Conservation (phyloP, 345 rosid genomes). For the Acer negundo region DNA sequence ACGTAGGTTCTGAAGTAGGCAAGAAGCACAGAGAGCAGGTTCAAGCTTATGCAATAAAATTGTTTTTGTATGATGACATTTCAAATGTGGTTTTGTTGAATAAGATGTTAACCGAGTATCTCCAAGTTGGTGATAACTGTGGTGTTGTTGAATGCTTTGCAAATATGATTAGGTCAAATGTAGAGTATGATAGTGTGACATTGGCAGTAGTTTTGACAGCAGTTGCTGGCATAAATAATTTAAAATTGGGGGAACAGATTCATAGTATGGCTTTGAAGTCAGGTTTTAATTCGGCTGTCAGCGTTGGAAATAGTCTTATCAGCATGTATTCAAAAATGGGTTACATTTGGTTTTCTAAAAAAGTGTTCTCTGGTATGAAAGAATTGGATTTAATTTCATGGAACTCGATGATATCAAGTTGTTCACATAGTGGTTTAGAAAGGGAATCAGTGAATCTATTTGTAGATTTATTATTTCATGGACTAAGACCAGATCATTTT, state of each 20-base stretch:
- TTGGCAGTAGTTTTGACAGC: constrained; percentile 48
- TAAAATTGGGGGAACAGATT: constrained; percentile 42
- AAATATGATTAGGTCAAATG: constrained; percentile 45
- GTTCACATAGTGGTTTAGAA: constrained; percentile 40
- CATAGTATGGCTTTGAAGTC: constrained; percentile 53
- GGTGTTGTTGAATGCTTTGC: constrained; percentile 42
- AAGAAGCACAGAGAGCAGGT: constrained; percentile 34
- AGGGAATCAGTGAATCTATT: constrained; percentile 45
- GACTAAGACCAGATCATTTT: constrained; percentile 51
- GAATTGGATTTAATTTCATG: constrained; percentile 62
- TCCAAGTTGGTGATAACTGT: constrained; percentile 32
- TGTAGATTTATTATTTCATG: constrained; percentile 37
- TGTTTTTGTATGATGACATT: constrained; percentile 16
- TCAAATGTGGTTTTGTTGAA: constrained; percentile 41
- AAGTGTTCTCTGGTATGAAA: constrained; percentile 42
- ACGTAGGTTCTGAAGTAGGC: constrained; percentile 24
- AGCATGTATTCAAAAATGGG: constrained; percentile 58
- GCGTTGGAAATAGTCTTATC: constrained; percentile 51
- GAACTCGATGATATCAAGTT: constrained; percentile 59
- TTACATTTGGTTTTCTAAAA: constrained; percentile 24
- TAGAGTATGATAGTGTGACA: constrained; percentile 50
- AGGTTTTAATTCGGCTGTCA: constrained; percentile 44
- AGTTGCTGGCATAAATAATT: constrained; percentile 34
- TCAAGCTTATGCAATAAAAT: constrained; percentile 36
- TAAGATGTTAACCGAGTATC: constrained; percentile 38